Base-by-base conservation (phyloP, 441 rosid species). In the Melastoma candidum region DNA sequence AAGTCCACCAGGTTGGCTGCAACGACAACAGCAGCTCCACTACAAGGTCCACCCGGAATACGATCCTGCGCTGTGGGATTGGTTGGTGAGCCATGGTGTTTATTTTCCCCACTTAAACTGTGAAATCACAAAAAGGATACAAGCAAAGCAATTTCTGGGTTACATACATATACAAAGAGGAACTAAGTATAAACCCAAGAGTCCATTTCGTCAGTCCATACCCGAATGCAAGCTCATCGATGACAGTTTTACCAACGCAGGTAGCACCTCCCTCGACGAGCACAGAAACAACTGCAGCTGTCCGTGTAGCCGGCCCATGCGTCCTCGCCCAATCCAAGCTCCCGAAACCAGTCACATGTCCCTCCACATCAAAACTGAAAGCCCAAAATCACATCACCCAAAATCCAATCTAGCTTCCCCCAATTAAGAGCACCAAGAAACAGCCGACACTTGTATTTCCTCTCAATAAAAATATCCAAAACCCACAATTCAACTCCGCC, bases 191-290 rank as follows among this genome's bases (percentile, higher is more conserved):
- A 46, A 3, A 25, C 12, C 12, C 43, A 41, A 43, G 5, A 44
- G 8, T 12, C 46, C 12, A 27, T 47, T 45, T 26, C 26, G 11
- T 3, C n/a, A 11, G n/a, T 11, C 52, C 71, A 25, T 43, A 81
- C 99, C 99, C 66, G 62, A 56, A 84, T 2, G 85, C 93, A 68
- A 93, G 67, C 69, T 93, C 99, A 64, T 84, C 97, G 59, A 93
- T 83, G 3, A 89, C 80, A 54, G 99, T 89, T 72, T 81, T 89
- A 39, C 99, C 99, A 59, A 86, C 67, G 68, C 97, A 89, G 53
- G 97, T 83, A 55, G 97, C 99, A 50, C 99, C 99, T 52, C 88
- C 97, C 70, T 89, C 95, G 58, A 84, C 88, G 1, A 93, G 97
- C 54, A 75, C 47, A 24, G 73, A 80, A 51, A 93, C 81, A 49